Conservation (phyloP, 345 rosid species). For the Carallia brachiata region DNA sequence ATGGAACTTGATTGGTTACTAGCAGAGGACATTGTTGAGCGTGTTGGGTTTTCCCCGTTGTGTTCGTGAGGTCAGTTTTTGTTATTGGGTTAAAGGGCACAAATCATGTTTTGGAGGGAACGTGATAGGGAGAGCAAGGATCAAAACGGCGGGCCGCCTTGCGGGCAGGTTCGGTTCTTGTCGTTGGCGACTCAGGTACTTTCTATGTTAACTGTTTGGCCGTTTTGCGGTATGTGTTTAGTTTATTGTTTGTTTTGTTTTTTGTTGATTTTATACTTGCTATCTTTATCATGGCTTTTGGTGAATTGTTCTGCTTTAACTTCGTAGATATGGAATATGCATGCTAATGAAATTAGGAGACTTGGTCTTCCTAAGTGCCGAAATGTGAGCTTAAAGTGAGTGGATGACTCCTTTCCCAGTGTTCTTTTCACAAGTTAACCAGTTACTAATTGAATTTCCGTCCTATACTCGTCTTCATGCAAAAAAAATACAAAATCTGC, state of each 20-base stretch:
- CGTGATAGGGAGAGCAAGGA: constrained; percentile 87
- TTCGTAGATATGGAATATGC: too few relatives aligned
- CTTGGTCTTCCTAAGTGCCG: too few relatives aligned
- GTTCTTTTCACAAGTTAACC: neutral
- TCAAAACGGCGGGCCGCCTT: constrained; percentile 66
- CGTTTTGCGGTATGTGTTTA: too few relatives aligned
- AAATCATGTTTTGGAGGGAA: constrained; percentile 84
- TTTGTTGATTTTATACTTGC: too few relatives aligned
- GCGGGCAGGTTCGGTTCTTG: constrained; percentile 98
- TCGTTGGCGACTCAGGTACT: constrained; percentile 95
- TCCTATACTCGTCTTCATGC: neutral
- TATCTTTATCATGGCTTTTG: neutral
- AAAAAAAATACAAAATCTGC: too few relatives aligned
- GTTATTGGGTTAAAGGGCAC: neutral
- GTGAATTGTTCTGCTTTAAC: neutral
- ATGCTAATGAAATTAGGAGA: too few relatives aligned
- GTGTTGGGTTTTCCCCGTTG: too few relatives aligned
- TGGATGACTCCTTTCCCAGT: neutral
- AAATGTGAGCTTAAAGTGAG: too few relatives aligned
- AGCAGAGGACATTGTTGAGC: neutral
- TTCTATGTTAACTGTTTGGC: neutral
- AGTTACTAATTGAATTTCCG: neutral
- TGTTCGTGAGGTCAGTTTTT: too few relatives aligned
- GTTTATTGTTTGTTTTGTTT: too few relatives aligned
- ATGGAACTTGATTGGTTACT: constrained; percentile 28